Base-by-base conservation (phyloP, 169 alveolate species). In the Babesia ovata region DNA sequence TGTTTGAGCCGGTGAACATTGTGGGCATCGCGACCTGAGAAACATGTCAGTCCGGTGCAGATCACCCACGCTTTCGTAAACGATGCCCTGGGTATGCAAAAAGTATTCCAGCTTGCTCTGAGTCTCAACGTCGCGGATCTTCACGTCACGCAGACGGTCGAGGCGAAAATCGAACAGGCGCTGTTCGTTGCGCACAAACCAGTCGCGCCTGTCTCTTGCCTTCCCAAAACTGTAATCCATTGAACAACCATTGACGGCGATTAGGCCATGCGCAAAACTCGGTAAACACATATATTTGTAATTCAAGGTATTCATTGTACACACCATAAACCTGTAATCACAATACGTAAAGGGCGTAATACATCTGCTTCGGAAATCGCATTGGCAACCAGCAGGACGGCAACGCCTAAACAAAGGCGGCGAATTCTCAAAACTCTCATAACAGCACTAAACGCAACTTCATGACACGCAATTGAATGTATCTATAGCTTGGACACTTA, bases 161-260 rank as follows among this genome's bases (percentile, higher is more conserved):
- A 92, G 86, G 29, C 94, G 63, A 50, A 91, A 76, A 10, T 85
- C 87, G 48, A 92, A 82, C 57, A 92, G 76, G 53, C 89, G 84
- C 61, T 79, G 76, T 70, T 92, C 96, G 53, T 91, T 91, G 60
- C 86, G 87, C 57, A 92, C 57, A 61, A 92, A 86, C 96, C 96
- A 92, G n/a, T 92, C 94, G 65, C 88, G 89, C 79, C 86, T 92
- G 46, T 91, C 95, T 48, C 77, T 81, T 39, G 88, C 94, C 48
- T 71, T 88, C 17, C 88, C 81, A 84, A 91, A 92, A 28, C 86
- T 75, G 77, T 4, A 45, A 45, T 4, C 4, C n/a, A 8, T 13
- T 45, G 50, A 13, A 45, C 39, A 6, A 2, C 10, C 39, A 33
- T 33, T 33, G 39, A 33, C 2, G 6, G 39, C 39, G 39, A 33